phyloP scores from a whole-genome alignment of 371 early-diverging fungal species.

The Apophysomyces ossiformis region DNA sequence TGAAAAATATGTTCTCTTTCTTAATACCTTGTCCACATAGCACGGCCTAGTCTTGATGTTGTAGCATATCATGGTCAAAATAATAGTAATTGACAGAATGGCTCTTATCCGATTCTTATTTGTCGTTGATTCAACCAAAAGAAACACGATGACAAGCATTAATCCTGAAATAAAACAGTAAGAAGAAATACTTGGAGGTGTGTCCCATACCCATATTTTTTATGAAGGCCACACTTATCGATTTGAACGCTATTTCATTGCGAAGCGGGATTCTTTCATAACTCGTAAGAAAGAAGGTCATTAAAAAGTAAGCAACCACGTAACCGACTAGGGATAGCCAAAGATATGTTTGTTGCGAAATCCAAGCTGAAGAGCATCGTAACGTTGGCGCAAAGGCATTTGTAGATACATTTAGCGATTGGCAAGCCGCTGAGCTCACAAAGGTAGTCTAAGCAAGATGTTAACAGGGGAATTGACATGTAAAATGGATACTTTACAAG shows the following conservation, averaged over 20 bases:
- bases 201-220: constrained; percentile 66
- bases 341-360: constrained; percentile 61
- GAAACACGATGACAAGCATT: constrained; percentile 56
- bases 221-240: constrained; percentile 72
- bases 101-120: constrained; percentile 57
- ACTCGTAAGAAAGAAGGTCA: constrained; percentile 73
- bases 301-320: constrained; percentile 63
- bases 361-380: constrained; percentile 52
- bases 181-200: not conserved
- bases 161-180: constrained; percentile 34
- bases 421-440: constrained; percentile 65
- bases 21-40: constrained; percentile 58
- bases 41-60: constrained; percentile 63
- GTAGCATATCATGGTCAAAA: constrained; percentile 66
- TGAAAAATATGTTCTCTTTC: too few species aligned
- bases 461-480: not conserved
- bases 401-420: constrained; percentile 48
- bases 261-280: constrained; percentile 69
- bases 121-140: constrained; percentile 61
- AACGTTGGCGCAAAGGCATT: constrained; percentile 49
- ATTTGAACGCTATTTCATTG: constrained; percentile 74
- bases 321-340: constrained; percentile 67
- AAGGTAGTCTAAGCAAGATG: constrained; percentile 53
- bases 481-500: constrained; percentile 28
- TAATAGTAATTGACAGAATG: constrained; percentile 57